Base-by-base conservation (phyloP, 352 stramenopile genomes). In the Peronosclerospora sorghi region DNA sequence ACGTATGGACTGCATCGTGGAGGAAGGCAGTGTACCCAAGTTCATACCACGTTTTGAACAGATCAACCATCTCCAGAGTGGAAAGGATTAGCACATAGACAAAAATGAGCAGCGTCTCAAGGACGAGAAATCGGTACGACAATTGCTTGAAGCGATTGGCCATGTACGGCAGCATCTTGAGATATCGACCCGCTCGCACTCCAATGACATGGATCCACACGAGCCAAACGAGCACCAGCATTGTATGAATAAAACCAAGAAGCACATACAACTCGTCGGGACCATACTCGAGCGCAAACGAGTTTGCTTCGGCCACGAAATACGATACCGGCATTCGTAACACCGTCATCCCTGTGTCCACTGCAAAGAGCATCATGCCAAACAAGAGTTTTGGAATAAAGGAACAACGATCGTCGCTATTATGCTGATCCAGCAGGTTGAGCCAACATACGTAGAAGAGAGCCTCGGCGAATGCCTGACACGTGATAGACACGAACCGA, bases 391-490 rank as follows among this genome's bases (percentile, higher is more conserved):
- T 72, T 14, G 51, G 27, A 14, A 23, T 29, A 42, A 65, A 65
- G 15, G 49, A 44, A 20, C 43, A 53, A 35, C 23, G 53, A 17
- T 74, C 74, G 37, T 72, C 70, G 8, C 55, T 41, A n/a, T n/a
- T n/a, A 28, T 85, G 68, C 23, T 83, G 79, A 21, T 89, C 79
- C 41, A 92, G 67, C 12, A 92, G 51, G 24, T 81, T 81, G n/a
- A 92, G 50, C 76, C 76, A 89, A 28, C 83, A 77, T 0, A 85
- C 68, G 41, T 84, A 84, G 39, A 89, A 87, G 34, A 78, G 83
- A 4, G 74, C 62, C 34, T 86, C 61, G 0, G 76, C 74, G 28
- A 84, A 73, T 13, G 79, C 77, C 48, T 88, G 68, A 29, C 72
- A 86, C 27, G 62, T 61, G 28, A 75, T 74, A 0, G 72, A 70